Evolutionary conservation across 768 basidiomycete genomes (phyloP), one percentile per base, ranked within the genome.

Genomic region (Auricularia auricula-judae): DNA sequence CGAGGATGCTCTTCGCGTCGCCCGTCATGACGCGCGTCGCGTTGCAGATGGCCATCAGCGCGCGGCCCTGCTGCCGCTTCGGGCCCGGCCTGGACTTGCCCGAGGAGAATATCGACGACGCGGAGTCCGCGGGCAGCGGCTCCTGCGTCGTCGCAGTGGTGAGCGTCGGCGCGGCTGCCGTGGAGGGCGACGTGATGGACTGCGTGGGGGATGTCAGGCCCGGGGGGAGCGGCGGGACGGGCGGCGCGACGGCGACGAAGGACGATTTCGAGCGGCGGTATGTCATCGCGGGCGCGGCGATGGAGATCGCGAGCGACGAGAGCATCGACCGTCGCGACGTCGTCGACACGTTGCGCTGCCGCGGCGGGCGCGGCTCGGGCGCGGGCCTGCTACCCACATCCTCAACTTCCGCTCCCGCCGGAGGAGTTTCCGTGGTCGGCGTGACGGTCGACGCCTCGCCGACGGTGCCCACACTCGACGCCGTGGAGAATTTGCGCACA

Each of bases 1-100:
- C 80, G 10, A 93, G 81, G 64, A 93, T 83, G 67, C 89, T 90
- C 12, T 81, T 77, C 0, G 91, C 82, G 68, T 89, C 89, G 2
- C 84, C 80, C 0, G 88, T 88, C 90, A 93, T 92, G n/a, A 93
- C 87, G 3, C 91, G 84, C 1, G 88, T 93, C 1, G 91, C 90
- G 63, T 92, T 86, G 18, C 83, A 82, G 63, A 93, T 91, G 1
- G 91, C 91, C 4, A 84, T 83, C 2, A 93, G 72, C 0, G 88
- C 82, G 0, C 85, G 73, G 1, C 89, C 88, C 70, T 92, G 90
- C 0, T 35, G 14, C 53, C 18, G 23, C 21, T 42, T 66, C 36
- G 12, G 54, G 60, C 18, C 43, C 58, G 36, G 29, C 42, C 23
- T 62, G 63, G 16, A 21, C 42, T 43, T 66, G 58, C 14, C n/a